phyloP scores from a whole-genome alignment of 1,139 yeast genomes.

The Ogataea hybrid region DNA sequence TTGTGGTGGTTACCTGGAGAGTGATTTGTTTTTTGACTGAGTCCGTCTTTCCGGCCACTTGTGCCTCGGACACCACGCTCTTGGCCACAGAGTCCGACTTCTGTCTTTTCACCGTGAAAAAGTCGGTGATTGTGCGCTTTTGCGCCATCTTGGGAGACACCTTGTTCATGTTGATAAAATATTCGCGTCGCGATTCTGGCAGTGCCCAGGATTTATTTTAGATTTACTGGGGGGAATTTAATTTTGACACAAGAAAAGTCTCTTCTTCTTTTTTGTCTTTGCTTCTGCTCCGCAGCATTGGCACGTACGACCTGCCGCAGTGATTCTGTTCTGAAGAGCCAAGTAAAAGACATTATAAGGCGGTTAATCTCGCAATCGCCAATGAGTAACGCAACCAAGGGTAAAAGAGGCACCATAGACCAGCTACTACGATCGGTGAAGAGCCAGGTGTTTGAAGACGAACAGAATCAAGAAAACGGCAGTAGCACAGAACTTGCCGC shows the following conservation, averaged over 20 bases:
- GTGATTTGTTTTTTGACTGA: slow-evolving; percentile 6
- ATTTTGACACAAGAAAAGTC: not conserved
- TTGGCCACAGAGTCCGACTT: slow-evolving; percentile 10
- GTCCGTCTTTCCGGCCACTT: slow-evolving; percentile 7
- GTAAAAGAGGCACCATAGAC: slow-evolving; percentile 9
- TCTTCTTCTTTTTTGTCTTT: not conserved
- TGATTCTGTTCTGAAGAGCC: not conserved
- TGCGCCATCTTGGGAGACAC: slow-evolving; percentile 10
- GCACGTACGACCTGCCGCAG: not conserved
- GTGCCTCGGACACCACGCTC: not conserved
- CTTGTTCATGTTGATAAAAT: slow-evolving; percentile 2
- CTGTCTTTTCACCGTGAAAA: slow-evolving; percentile 26
- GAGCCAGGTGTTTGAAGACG: slow-evolving; percentile 24
- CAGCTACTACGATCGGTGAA: slow-evolving; percentile 15
- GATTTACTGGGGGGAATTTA: not conserved
- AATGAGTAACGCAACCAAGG: slow-evolving; percentile 3
- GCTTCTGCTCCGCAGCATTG: not conserved
- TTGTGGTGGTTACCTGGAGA: slow-evolving; percentile 13
- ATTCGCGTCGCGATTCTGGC: slow-evolving; percentile 9
- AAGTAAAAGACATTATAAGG: not conserved
- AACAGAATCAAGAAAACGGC: slow-evolving; percentile 1
- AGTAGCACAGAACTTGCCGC: not conserved
- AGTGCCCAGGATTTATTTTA: not conserved
- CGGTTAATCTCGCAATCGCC: not conserved
- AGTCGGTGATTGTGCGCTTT: slow-evolving; percentile 31